Conservation (phyloP, 225 moss, liverwort and hornwort genomes). For the Sphagnum contortum region DNA sequence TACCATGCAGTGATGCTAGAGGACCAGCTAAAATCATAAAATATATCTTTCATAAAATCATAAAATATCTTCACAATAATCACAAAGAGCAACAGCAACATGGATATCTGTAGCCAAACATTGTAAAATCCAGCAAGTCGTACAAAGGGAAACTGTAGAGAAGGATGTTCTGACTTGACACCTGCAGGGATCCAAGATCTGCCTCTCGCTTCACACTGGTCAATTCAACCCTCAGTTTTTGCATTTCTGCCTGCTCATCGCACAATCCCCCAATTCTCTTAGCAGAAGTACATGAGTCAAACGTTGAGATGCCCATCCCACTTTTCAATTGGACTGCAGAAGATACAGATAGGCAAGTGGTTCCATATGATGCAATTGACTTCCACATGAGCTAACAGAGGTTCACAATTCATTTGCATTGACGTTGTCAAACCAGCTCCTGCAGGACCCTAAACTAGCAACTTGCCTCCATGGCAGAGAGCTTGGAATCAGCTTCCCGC, state of each 20-base stretch:
- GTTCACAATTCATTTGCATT: not conserved
- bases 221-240: conserved; percentile 12
- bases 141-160: not conserved
- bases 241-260: conserved; percentile 10
- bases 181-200: not conserved
- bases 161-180: not conserved
- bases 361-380: conserved; percentile 29
- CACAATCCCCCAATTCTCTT: not conserved
- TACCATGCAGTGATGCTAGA: not conserved
- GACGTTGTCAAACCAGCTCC: not conserved
- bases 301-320: too few relatives aligned
- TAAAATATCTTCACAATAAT: too few relatives aligned
- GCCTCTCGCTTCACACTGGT: conserved; percentile 6
- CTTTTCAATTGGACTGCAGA: too few relatives aligned
- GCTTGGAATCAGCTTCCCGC: conserved; percentile 6
- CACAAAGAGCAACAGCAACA: not conserved
- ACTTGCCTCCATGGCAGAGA: conserved; percentile 8
- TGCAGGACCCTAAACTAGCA: not conserved
- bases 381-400: too few relatives aligned
- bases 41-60: too few relatives aligned
- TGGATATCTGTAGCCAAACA: not conserved
- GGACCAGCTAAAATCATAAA: too few relatives aligned
- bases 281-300: not conserved
- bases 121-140: not conserved
- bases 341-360: too few relatives aligned